Percentiles rank a stretch among this genome's conserved stretches.
Conservation (phyloP, 108 stramenopile genomes). For the Pseudonitzschia pungens region DNA sequence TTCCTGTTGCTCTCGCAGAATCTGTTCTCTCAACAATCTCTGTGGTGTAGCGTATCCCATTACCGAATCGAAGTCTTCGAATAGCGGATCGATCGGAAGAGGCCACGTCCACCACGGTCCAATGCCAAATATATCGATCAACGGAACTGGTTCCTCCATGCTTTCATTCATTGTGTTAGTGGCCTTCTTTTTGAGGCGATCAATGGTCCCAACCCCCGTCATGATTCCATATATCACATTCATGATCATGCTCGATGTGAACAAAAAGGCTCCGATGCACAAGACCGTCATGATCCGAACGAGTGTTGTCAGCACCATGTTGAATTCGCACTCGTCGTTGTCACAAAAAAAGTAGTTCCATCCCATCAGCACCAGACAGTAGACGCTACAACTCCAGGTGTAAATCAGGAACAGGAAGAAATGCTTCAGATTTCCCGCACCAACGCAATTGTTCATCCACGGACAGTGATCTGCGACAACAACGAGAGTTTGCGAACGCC, state of each 20-base stretch:
- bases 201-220: slow-evolving; percentile 92
- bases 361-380: slow-evolving; percentile 77
- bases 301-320: slow-evolving; percentile 68
- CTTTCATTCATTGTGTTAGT: slow-evolving; percentile 66
- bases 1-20: slow-evolving; percentile 29
- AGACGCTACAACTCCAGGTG: slow-evolving; percentile 85
- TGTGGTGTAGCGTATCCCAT: slow-evolving; percentile 82
- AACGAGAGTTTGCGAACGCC: not conserved
- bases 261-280: slow-evolving; percentile 77
- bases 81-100: slow-evolving; percentile 80
- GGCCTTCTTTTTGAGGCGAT: slow-evolving; percentile 90
- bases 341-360: slow-evolving; percentile 90
- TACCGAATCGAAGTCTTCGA: slow-evolving; percentile 84
- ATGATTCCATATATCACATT: slow-evolving; percentile 87
- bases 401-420: slow-evolving; percentile 93
- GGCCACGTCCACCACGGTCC: slow-evolving; percentile 71
- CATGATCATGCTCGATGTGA: slow-evolving; percentile 87
- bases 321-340: slow-evolving; percentile 75
- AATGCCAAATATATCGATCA: slow-evolving; percentile 84
- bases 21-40: slow-evolving; percentile 67
- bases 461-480: slow-evolving; percentile 94
- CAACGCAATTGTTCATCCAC: slow-evolving; percentile 99
- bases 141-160: slow-evolving; percentile 77
- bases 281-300: slow-evolving; percentile 85
- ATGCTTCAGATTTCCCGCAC: slow-evolving; percentile 90